These are phyloP conservation scores for Penicillium steckii DNA, from an alignment of 495 filamentous ascomycete species.

Conservation along the genomic window DNA sequence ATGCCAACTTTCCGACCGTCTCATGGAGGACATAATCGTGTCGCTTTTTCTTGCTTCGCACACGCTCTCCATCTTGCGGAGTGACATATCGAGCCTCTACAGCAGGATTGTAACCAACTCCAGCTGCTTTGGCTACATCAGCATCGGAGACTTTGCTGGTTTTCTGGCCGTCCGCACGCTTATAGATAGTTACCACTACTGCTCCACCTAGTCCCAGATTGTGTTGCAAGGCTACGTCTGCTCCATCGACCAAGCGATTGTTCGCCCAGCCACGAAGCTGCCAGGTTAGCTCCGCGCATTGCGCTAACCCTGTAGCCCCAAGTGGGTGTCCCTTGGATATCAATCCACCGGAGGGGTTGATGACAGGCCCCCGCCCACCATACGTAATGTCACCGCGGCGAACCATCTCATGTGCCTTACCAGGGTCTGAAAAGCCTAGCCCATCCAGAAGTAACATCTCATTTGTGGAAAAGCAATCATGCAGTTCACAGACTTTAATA, in stretches of 20 bases:
- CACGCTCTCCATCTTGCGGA: constrained; percentile 23
- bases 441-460: constrained; percentile 85
- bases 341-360: constrained; percentile 89
- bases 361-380: constrained; percentile 68
- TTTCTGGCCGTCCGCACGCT: constrained; percentile 63
- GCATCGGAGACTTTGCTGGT: constrained; percentile 45
- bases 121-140: constrained; percentile 52
- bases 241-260: constrained; percentile 69
- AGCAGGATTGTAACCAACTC: constrained; percentile 81
- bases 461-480: constrained; percentile 94
- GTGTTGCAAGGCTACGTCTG: constrained; percentile 73
- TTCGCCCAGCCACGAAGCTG: constrained; percentile 93
- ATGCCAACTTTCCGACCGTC: constrained; percentile 17
- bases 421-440: constrained; percentile 69
- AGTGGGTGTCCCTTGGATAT: constrained; percentile 95
- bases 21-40: constrained; percentile 22
- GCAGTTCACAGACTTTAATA: constrained; percentile 82
- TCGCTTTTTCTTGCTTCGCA: constrained; percentile 23
- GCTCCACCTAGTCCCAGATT: constrained; percentile 86
- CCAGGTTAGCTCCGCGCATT: constrained; percentile 94
- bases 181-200: constrained; percentile 77
- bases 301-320: constrained; percentile 86
- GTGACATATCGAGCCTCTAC: constrained; percentile 55
- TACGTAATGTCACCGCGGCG: constrained; percentile 88
- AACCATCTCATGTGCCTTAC: constrained; percentile 90